These are phyloP conservation scores for Leptodontidium sp. DNA, from an alignment of 2,329 filamentous ascomycete genomes.

Conservation along the genomic window DNA sequence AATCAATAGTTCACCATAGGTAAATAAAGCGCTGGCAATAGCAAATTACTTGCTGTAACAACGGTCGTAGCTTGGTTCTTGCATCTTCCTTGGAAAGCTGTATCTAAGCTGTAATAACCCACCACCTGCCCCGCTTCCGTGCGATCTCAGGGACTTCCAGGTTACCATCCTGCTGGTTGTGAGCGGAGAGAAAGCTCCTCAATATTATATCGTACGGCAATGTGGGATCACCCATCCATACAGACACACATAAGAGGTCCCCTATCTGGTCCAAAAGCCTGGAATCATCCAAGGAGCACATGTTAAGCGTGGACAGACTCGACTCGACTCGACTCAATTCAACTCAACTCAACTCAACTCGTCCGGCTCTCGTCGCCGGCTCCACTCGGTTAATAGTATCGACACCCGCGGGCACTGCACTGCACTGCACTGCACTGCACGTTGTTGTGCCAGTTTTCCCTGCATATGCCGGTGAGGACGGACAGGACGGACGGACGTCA, in stretches of 20 bases:
- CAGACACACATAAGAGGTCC: not conserved
- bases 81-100: not conserved
- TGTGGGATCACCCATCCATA: not conserved
- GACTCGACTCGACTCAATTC: not conserved
- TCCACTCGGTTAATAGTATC: not conserved
- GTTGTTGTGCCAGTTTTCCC: conserved; percentile 15
- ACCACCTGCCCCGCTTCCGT: no score
- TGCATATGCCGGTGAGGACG: not conserved
- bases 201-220: not conserved
- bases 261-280: not conserved
- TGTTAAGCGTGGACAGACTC: not conserved
- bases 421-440: not conserved
- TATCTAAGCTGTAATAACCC: no score
- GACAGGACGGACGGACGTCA: not conserved
- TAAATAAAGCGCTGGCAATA: no score
- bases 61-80: not conserved
- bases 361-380: conserved; percentile 5
- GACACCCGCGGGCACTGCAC: not conserved
- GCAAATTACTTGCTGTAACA: not conserved
- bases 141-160: conserved; percentile 3
- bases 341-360: not conserved
- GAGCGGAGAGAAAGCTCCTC: conserved; percentile 13
- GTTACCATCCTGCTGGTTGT: conserved; percentile 9
- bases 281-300: conserved; percentile 9
- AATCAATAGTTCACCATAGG: no score